These are phyloP conservation scores for Aaosphaeria pasadenensis DNA, from an alignment of 2,329 filamentous ascomycete genomes.

Conservation along the genomic window DNA sequence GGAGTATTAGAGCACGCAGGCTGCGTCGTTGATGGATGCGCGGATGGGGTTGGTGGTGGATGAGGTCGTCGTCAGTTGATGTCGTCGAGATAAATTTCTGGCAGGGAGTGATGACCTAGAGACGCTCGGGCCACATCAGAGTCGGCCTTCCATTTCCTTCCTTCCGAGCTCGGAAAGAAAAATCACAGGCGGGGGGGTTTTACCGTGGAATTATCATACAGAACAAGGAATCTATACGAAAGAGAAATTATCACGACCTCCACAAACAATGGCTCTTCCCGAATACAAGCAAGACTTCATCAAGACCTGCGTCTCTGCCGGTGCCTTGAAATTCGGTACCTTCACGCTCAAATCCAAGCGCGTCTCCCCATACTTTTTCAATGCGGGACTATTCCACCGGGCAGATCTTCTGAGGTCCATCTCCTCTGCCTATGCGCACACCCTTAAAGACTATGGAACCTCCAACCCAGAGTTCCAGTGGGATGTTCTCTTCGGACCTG, in stretches of 20 bases:
- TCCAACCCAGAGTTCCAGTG: conserved; percentile 53
- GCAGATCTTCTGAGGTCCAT: conserved; percentile 75
- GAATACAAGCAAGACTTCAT: conserved; percentile 67
- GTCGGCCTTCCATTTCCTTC: conserved; percentile 5
- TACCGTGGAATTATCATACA: not conserved
- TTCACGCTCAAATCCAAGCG: conserved; percentile 93
- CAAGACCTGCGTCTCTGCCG: conserved; percentile 63
- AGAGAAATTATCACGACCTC: not conserved
- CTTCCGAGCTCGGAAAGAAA: conserved; percentile 30
- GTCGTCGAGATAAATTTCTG: conserved; percentile 26
- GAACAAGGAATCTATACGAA: not conserved
- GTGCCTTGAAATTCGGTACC: conserved; percentile 75
- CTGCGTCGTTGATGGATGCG: conserved; percentile 19
- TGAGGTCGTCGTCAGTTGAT: conserved; percentile 15
- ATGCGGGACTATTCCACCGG: conserved; percentile 86
- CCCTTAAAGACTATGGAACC: conserved; percentile 47
- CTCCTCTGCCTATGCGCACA: conserved; percentile 73
- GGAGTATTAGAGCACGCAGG: conserved; percentile 5
- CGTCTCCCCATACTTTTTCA: conserved; percentile 94
- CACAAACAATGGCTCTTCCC: conserved; percentile 24
- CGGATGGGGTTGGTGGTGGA: conserved; percentile 21
- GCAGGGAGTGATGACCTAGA: conserved; percentile 19
- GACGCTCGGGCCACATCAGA: conserved; percentile 14
- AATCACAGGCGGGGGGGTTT: not conserved
- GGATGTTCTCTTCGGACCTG: conserved; percentile 88